Conservation (phyloP, 2,329 filamentous ascomycete genomes). For the Allantophomopsis cytisporea region DNA sequence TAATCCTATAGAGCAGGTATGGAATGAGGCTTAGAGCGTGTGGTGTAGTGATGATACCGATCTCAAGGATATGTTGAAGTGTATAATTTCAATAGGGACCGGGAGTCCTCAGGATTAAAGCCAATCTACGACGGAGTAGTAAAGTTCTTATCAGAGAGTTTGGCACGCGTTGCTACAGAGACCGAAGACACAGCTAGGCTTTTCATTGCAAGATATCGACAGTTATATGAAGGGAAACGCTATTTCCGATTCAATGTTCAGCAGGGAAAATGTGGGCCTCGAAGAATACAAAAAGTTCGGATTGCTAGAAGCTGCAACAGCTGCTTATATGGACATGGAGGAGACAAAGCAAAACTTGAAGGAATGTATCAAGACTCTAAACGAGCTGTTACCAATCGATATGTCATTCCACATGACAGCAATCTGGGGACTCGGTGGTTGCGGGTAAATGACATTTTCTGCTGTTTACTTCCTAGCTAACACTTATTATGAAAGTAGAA, state of each 20-base stretch:
- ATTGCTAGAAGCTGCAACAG: conserved; percentile 3
- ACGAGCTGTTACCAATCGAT: background rate
- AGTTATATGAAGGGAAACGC: conserved; percentile 2
- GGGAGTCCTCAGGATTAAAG: too few species aligned
- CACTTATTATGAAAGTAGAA: conserved; percentile 17
- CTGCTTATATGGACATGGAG: conserved; percentile 5
- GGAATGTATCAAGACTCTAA: conserved; percentile 4
- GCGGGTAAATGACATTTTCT: conserved; percentile 3
- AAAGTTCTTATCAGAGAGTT: too few species aligned
- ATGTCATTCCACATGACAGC: background rate
- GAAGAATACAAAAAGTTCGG: conserved; percentile 3
- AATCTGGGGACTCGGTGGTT: conserved; percentile 8
- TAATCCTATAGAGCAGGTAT: too few species aligned
- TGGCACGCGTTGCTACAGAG: too few species aligned
- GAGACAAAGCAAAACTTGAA: conserved; percentile 2
- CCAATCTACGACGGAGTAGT: too few species aligned
- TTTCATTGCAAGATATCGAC: background rate
- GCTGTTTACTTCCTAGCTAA: conserved; percentile 1
- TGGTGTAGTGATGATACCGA: too few species aligned
- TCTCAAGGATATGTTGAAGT: too few species aligned
- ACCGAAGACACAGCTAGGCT: too few species aligned
- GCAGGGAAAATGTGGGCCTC: conserved; percentile 4
- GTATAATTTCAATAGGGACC: too few species aligned
- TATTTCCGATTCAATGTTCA: conserved; percentile 7
- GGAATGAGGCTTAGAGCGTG: too few species aligned